Conservation (phyloP, 78 protist genomes). For the Dictyostelium brefeldianum region DNA sequence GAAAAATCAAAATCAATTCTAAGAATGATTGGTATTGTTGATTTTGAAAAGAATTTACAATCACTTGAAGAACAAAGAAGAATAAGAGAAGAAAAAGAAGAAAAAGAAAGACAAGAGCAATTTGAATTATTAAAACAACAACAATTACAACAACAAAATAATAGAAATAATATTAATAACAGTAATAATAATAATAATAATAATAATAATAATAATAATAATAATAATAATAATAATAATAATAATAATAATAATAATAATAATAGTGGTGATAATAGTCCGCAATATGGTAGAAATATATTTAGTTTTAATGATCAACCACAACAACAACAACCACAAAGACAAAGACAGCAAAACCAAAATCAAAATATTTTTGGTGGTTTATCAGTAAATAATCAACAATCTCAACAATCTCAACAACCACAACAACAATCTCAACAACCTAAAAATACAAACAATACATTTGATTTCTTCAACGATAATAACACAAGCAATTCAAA, state of each 20-base stretch:
- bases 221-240: background rate
- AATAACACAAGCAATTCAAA: background rate
- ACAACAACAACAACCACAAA: background rate
- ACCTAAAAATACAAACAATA: background rate
- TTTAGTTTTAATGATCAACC: background rate
- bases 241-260: background rate
- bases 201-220: background rate
- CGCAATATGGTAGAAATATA: background rate
- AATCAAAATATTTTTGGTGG: slow-evolving; percentile 14
- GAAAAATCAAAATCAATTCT: slow-evolving; percentile 35
- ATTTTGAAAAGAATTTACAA: slow-evolving; percentile 4
- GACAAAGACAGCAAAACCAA: background rate
- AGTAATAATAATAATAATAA: background rate
- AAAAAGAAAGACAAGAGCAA: slow-evolving; percentile 5
- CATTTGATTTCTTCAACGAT: background rate
- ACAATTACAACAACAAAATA: background rate
- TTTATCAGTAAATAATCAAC: background rate
- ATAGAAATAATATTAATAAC: background rate
- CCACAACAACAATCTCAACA: background rate
- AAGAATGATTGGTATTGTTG: background rate
- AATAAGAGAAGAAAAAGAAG: background rate
- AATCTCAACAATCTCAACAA: background rate
- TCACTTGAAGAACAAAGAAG: background rate
- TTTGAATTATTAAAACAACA: background rate
- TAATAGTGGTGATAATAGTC: background rate